Conservation (phyloP, 2,329 filamentous ascomycete species). For the Claviceps africana region DNA sequence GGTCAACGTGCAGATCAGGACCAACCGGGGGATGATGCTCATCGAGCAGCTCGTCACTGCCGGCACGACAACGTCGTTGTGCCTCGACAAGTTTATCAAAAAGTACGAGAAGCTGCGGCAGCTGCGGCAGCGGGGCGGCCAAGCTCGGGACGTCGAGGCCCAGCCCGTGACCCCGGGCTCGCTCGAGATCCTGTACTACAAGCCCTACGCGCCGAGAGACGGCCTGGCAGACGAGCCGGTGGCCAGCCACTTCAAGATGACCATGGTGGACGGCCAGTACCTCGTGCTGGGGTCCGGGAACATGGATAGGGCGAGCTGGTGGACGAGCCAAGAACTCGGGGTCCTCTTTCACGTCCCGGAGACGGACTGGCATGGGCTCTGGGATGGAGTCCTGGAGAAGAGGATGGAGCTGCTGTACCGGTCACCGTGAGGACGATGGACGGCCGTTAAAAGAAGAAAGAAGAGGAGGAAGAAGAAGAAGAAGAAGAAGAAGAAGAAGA, state of each 20-base stretch:
- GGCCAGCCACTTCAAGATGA: conserved; percentile 66
- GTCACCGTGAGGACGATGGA: neutral
- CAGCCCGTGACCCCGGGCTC: conserved; percentile 28
- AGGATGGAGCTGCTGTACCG: conserved; percentile 16
- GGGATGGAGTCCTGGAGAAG: conserved; percentile 24
- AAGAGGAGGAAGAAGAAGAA: too few species aligned
- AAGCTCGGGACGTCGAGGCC: conserved; percentile 25
- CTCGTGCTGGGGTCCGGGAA: conserved; percentile 68
- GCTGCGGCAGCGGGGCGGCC: conserved; percentile 5
- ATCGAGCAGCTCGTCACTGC: conserved; percentile 71
- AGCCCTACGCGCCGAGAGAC: conserved; percentile 19
- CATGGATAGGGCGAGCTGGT: conserved; percentile 76
- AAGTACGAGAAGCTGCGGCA: conserved; percentile 28
- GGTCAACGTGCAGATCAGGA: conserved; percentile 53
- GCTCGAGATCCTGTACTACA: conserved; percentile 47
- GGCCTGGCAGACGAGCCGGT: conserved; percentile 42
- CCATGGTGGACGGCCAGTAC: conserved; percentile 53
- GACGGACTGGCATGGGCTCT: conserved; percentile 22
- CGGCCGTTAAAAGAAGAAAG: too few species aligned
- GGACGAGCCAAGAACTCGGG: conserved; percentile 72
- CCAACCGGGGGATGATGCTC: conserved; percentile 57
- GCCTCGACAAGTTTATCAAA: conserved; percentile 44
- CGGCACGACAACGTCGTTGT: conserved; percentile 56
- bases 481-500: too few species aligned
- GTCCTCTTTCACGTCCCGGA: conserved; percentile 39